Percentiles rank a stretch among this genome's conserved stretches.
These are phyloP conservation scores for Calophaca sinica DNA, from an alignment of 306 rosid species.

Conservation along the genomic window DNA sequence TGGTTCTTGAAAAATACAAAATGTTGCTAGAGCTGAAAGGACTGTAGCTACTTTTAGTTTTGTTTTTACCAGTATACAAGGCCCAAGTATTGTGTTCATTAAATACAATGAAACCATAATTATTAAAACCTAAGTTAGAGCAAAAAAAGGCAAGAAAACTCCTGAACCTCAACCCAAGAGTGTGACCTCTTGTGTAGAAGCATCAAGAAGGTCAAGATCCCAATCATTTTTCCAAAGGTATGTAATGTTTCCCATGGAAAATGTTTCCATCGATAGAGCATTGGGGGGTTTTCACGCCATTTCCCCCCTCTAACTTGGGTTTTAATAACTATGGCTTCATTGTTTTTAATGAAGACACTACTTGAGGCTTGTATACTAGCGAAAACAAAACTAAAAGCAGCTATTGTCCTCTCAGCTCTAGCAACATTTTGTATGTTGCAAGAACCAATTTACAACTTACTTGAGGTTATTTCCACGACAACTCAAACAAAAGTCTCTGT, in stretches of 20 bases:
- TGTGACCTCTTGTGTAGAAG: too few relatives aligned
- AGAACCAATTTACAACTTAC: conserved; percentile 90
- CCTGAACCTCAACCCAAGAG: too few relatives aligned
- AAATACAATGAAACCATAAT: conserved; percentile 56
- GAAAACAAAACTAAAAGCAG: conserved; percentile 57
- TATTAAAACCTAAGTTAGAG: conserved; percentile 71
- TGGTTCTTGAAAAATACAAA: conserved; percentile 88
- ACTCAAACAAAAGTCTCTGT: conserved; percentile 85
- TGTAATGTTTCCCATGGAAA: too few relatives aligned
- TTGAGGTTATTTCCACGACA: conserved; percentile 87
- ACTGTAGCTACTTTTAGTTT: conserved; percentile 79
- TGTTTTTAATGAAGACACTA: too few relatives aligned
- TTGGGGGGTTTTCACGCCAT: too few relatives aligned
- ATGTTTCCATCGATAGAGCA: too few relatives aligned
- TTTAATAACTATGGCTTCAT: too few relatives aligned
- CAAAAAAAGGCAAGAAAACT: conserved; percentile 55
- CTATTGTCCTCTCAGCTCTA: conserved; percentile 79
- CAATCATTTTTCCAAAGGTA: too few relatives aligned
- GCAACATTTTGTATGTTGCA: conserved; percentile 86
- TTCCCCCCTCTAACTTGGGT: too few relatives aligned
- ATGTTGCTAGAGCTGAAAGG: conserved; percentile 89
- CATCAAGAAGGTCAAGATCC: too few relatives aligned
- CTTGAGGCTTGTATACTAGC: too few relatives aligned
- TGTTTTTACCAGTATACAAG: conserved; percentile 68
- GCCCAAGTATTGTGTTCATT: conserved; percentile 65